Evolutionary conservation across 169 alveolate genomes (phyloP).

Genomic region (Eimeria sp.): DNA sequence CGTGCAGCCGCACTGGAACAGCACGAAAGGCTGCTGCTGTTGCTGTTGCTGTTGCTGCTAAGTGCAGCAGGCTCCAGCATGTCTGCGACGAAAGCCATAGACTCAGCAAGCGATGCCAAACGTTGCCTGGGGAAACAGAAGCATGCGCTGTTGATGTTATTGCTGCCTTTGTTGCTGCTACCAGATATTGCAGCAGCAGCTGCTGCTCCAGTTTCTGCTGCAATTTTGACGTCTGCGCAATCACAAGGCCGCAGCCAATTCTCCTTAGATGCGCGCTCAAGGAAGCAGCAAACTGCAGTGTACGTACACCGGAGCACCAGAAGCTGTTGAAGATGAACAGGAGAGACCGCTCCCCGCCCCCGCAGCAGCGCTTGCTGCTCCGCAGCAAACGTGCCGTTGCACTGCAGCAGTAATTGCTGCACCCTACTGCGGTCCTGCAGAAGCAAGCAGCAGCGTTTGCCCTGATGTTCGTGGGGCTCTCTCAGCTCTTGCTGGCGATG

Average conservation of each 20-base stretch:
- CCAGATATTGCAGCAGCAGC: background rate
- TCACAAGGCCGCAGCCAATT: slow-evolving; percentile 37
- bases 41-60: slow-evolving; percentile 10
- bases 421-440: background rate
- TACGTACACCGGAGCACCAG: slow-evolving; percentile 53
- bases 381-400: slow-evolving; percentile 57
- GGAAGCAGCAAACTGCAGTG: slow-evolving; percentile 61
- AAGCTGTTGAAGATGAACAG: slow-evolving; percentile 37
- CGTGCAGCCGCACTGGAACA: background rate
- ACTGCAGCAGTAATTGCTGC: slow-evolving; percentile 59
- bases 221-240: background rate
- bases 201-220: background rate
- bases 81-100: slow-evolving; percentile 44
- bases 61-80: slow-evolving; percentile 21
- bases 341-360: slow-evolving; percentile 22
- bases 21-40: background rate
- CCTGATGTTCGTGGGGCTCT: background rate
- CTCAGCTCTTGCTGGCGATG: background rate
- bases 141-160: slow-evolving; percentile 26
- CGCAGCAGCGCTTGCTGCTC: slow-evolving; percentile 65
- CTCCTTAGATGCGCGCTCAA: background rate
- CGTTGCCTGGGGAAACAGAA: slow-evolving; percentile 48
- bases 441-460: slow-evolving; percentile 30
- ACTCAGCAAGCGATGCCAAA: background rate
- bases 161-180: slow-evolving; percentile 8